Evolutionary conservation across 2,329 filamentous ascomycete genomes (phyloP), one percentile per base, ranked within the genome.

Genomic region (Trichoderma gracile): DNA sequence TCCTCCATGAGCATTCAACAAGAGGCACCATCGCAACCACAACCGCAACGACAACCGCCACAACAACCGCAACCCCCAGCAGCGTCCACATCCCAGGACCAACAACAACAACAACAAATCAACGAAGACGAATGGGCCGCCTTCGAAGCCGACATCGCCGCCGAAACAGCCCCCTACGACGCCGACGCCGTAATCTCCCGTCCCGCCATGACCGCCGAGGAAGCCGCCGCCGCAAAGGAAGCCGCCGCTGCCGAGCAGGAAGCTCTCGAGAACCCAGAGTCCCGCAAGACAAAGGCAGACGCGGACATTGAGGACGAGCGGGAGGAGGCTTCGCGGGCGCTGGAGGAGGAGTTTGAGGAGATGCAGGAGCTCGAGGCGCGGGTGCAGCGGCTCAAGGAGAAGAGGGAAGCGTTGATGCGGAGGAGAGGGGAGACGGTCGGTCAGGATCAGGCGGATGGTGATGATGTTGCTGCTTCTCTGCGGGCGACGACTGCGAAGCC

Each of bases 81-180:
- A 52, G 19, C 30, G 33, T 21, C 49, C 5, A 19, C 49, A 2
- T 30, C 47, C 2, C 47, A 30, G 15, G 14, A 30, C 47, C 27
- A 53, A 60, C 69, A 50, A 66, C 67, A 73, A 8, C 27, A 53
- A 60, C 69, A 50, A 66, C 67, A 73, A 8, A 78, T 81, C 9
- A 87, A 93, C 73, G 91, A 96, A 72, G 86, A 89, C 61, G 91
- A 95, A 76, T 95, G 91, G 90, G 89, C 91, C 2, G 91, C 91
- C 9, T 96, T 96, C 73, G 89, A 97, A 74, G 90, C 90, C 3
- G 91, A 96, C 61, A 87, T 96, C 63, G 89, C 87, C 19, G 77
- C 79, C 33, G 73, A 79, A 25, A 69, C 74, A 30, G 72, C 72
- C 2, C 71, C 77, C 2, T 76, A 76, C 67, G 71, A 74, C 23